Evolutionary conservation across 176 grass and related monocot species (phyloP).

Genomic region (Alloteropsis semialata): DNA sequence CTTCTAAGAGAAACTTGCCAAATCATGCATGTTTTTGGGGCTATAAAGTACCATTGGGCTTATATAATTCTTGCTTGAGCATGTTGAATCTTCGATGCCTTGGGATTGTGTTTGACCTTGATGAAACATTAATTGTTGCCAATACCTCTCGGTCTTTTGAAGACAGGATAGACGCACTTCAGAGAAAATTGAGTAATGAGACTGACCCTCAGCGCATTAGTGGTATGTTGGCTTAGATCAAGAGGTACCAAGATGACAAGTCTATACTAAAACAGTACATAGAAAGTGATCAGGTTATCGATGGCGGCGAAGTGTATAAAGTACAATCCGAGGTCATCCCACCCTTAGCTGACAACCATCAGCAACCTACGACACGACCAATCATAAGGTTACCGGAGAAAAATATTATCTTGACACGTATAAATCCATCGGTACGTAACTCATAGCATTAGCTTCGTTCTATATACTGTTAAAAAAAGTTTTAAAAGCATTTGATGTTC

Average conservation of each 20-base stretch:
- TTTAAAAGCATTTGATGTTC: background rate
- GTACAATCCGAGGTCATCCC: constrained; percentile 82
- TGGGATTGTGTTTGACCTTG: constrained; percentile 94
- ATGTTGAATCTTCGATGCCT: constrained; percentile 95
- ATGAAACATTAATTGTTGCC: constrained; percentile 94
- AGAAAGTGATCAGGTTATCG: constrained; percentile 79
- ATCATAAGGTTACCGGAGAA: constrained; percentile 94
- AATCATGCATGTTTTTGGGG: constrained; percentile 90
- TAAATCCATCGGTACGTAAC: constrained; percentile 55
- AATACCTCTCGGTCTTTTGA: constrained; percentile 87
- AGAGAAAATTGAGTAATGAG: constrained; percentile 91
- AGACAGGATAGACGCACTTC: constrained; percentile 85
- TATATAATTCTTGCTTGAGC: constrained; percentile 79
- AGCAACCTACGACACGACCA: constrained; percentile 77
- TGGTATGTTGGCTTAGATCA: constrained; percentile 89
- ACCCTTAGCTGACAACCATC: constrained; percentile 73
- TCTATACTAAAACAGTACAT: constrained; percentile 93
- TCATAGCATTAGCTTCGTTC: background rate
- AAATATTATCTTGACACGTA: constrained; percentile 86
- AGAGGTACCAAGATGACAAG: constrained; percentile 93
- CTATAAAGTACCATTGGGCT: constrained; percentile 65
- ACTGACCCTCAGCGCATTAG: constrained; percentile 71
- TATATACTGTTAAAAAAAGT: background rate
- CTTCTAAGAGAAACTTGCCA: constrained; percentile 52
- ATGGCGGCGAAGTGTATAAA: constrained; percentile 82